phyloP scores from a whole-genome alignment of 1,284 basidiomycete species.

The Leccinum fuscescens region DNA sequence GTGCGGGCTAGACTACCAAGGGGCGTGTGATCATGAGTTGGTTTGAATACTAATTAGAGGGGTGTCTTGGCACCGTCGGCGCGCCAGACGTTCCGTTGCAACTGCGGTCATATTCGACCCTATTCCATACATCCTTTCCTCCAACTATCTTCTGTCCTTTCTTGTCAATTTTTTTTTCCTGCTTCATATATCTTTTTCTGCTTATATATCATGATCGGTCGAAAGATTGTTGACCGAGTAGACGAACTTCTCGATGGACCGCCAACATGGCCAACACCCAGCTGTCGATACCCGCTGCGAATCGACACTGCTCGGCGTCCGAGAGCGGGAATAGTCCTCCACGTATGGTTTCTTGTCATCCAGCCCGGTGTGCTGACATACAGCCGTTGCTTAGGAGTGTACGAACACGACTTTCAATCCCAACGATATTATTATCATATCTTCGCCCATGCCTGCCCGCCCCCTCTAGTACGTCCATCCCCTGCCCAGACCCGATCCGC shows the following conservation, averaged over 20 bases:
- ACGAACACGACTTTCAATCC: slow-evolving; percentile 16
- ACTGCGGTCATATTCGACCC: background rate
- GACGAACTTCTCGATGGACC: slow-evolving; percentile 23
- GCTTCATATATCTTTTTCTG: slow-evolving; percentile 9
- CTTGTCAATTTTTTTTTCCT: slow-evolving; percentile 13
- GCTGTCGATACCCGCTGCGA: slow-evolving; percentile 12
- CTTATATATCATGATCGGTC: slow-evolving; percentile 28
- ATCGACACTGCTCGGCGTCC: slow-evolving; percentile 13
- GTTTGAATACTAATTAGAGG: background rate
- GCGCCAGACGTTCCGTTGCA: background rate
- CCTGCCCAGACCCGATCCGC: slow-evolving; percentile 14
- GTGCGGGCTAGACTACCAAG: background rate
- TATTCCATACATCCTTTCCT: background rate
- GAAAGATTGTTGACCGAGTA: slow-evolving; percentile 24
- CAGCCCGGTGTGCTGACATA: background rate
- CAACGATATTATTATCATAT: background rate
- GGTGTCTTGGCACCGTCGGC: background rate
- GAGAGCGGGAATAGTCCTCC: slow-evolving; percentile 2
- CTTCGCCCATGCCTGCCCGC: slow-evolving; percentile 4
- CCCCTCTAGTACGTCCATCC: slow-evolving; percentile 17
- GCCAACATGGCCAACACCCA: background rate
- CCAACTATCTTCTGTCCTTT: slow-evolving; percentile 23
- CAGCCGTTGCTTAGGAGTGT: slow-evolving; percentile 17
- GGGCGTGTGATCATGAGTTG: background rate
- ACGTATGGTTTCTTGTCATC: slow-evolving; percentile 14